These are phyloP conservation scores for Piper longum DNA, from an alignment of 164 flowering plant genomes.

Conservation along the genomic window DNA sequence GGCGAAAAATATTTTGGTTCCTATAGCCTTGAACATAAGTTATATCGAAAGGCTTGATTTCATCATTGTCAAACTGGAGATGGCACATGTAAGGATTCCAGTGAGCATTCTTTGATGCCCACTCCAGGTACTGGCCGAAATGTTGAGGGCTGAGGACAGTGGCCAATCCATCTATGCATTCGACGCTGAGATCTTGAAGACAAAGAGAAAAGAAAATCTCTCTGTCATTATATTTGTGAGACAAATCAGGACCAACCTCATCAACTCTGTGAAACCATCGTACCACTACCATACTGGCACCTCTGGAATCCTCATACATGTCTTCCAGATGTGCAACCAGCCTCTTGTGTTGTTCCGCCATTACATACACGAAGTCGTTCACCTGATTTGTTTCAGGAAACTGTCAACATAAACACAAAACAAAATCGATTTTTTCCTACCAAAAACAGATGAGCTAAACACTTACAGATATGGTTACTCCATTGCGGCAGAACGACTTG, in stretches of 20 bases:
- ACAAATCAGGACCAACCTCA: slow-evolving; percentile 79
- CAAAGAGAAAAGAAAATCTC: slow-evolving; percentile 94
- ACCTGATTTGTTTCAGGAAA: slow-evolving; percentile 26
- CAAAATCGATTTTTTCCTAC: neutral
- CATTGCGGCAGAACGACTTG: slow-evolving; percentile 54
- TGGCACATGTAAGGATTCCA: slow-evolving; percentile 53
- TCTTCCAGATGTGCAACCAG: slow-evolving; percentile 83
- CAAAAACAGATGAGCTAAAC: neutral
- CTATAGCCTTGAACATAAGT: slow-evolving; percentile 68
- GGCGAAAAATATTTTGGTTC: slow-evolving; percentile 51
- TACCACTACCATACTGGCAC: slow-evolving; percentile 78
- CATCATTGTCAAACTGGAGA: slow-evolving; percentile 52
- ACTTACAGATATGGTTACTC: slow-evolving; percentile 59
- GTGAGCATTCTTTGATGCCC: slow-evolving; percentile 16
- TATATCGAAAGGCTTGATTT: slow-evolving; percentile 52
- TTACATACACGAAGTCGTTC: slow-evolving; percentile 61
- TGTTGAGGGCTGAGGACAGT: slow-evolving; percentile 70
- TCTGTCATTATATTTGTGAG: slow-evolving; percentile 61
- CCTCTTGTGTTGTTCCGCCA: slow-evolving; percentile 63
- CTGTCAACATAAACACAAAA: neutral
- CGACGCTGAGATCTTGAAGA: slow-evolving; percentile 88
- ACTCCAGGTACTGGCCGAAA: slow-evolving; percentile 38
- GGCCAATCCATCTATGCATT: slow-evolving; percentile 91
- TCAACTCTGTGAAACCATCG: slow-evolving; percentile 96
- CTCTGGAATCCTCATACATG: slow-evolving; percentile 68